Evolutionary conservation across 768 basidiomycete genomes (phyloP).

Genomic region (Boletus reticuloceps): DNA sequence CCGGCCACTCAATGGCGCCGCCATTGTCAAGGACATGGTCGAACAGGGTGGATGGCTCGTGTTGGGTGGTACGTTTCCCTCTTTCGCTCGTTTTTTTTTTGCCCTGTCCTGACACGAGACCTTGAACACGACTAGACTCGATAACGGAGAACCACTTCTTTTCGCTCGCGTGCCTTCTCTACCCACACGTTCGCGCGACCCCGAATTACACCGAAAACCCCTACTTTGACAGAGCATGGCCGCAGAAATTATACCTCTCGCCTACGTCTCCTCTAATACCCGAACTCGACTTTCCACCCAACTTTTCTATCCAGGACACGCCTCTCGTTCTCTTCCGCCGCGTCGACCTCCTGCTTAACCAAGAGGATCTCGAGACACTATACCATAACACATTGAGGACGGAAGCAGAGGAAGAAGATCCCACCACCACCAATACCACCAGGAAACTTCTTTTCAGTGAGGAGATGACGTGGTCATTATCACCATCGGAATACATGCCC

Average conservation of each 20-base stretch:
- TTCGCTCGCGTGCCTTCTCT: slow-evolving; percentile 63
- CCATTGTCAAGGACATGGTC: slow-evolving; percentile 55
- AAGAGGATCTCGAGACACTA: slow-evolving; percentile 45
- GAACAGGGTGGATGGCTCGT: slow-evolving; percentile 71
- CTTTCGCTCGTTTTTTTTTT: not conserved
- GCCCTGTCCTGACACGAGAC: slow-evolving; percentile 1
- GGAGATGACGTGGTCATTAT: slow-evolving; percentile 52
- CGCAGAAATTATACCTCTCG: slow-evolving; percentile 61
- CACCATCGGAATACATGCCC: slow-evolving; percentile 51
- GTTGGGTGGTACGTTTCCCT: slow-evolving; percentile 50
- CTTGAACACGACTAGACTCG: slow-evolving; percentile 43
- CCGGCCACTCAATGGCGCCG: slow-evolving; percentile 38
- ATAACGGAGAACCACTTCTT: slow-evolving; percentile 75
- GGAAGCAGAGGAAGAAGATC: slow-evolving; percentile 16
- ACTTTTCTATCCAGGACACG: slow-evolving; percentile 54
- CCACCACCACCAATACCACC: slow-evolving; percentile 22
- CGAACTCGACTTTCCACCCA: slow-evolving; percentile 42
- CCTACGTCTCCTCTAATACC: slow-evolving; percentile 41
- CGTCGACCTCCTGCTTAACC: slow-evolving; percentile 55
- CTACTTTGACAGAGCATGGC: slow-evolving; percentile 62
- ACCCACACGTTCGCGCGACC: slow-evolving; percentile 64
- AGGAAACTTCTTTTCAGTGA: slow-evolving; percentile 48
- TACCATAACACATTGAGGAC: slow-evolving; percentile 32
- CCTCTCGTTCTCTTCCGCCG: slow-evolving; percentile 67
- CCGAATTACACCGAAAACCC: slow-evolving; percentile 56